Percentiles rank a stretch among this genome's conserved stretches.
phyloP scores from a whole-genome alignment of 2,329 filamentous ascomycete species.

The Thelonectria blattea region DNA sequence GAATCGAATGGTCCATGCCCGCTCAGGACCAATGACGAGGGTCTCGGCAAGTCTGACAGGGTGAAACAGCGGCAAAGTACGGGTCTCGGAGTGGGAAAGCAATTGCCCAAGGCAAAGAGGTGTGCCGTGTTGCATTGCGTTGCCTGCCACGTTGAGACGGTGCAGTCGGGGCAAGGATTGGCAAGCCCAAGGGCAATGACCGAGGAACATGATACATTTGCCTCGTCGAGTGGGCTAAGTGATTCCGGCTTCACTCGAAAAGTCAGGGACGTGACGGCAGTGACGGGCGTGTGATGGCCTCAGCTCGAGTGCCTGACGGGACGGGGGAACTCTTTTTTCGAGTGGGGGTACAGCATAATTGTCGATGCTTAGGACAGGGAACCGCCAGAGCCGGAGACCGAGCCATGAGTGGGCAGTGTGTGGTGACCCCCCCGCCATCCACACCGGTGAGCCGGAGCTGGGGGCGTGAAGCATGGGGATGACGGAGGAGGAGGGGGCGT shows the following conservation, averaged over 20 bases:
- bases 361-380: constrained; percentile 12
- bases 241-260: constrained; percentile 16
- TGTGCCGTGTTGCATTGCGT: constrained; percentile 7
- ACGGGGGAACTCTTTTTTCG: constrained; percentile 13
- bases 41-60: constrained; percentile 3
- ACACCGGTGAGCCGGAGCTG: constrained; percentile 36
- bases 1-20: constrained; percentile 17
- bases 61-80: constrained; percentile 30
- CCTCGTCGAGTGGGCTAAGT: not conserved
- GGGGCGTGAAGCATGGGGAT: constrained; percentile 18
- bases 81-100: constrained; percentile 18
- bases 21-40: not conserved
- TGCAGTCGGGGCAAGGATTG: constrained; percentile 16
- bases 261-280: constrained; percentile 27
- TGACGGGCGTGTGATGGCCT: constrained; percentile 19
- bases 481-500: constrained; percentile 11
- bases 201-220: constrained; percentile 1
- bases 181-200: not conserved
- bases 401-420: constrained; percentile 10
- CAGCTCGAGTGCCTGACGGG: constrained; percentile 4
- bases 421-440: constrained; percentile 24
- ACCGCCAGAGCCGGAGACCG: constrained; percentile 23
- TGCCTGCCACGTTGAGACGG: constrained; percentile 25
- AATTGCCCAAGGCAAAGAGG: not conserved
- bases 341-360: constrained; percentile 27